phyloP scores from a whole-genome alignment of 345 rosid species.

The Populus deltoides region DNA sequence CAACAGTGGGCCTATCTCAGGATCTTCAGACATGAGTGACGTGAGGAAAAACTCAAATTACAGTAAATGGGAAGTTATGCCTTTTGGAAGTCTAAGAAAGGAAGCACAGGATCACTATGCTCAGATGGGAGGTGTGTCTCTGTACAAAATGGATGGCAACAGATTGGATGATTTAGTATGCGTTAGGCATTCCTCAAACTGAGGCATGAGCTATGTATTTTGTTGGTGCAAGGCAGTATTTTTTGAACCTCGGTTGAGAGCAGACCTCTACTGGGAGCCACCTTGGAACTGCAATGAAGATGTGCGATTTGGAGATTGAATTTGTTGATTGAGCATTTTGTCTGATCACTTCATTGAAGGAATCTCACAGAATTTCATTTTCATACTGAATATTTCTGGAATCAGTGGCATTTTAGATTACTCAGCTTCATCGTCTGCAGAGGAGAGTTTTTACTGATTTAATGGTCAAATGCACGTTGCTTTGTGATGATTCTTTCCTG shows the following conservation, averaged over 20 bases:
- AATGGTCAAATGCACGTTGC: background rate
- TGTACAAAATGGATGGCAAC: conserved; percentile 97
- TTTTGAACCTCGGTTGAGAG: background rate
- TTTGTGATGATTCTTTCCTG: background rate
- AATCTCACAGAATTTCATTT: background rate
- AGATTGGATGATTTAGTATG: conserved; percentile 94
- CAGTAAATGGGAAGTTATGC: conserved; percentile 87
- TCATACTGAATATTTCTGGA: background rate
- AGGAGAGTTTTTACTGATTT: background rate
- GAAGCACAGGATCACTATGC: conserved; percentile 74
- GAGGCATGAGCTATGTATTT: conserved; percentile 4
- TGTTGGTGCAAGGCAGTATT: background rate
- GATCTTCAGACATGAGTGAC: conserved; percentile 80
- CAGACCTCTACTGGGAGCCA: background rate
- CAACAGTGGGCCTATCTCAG: conserved; percentile 60
- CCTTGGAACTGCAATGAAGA: background rate
- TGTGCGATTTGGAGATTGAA: background rate
- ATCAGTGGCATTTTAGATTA: background rate
- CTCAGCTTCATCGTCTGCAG: background rate
- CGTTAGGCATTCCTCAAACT: conserved; percentile 42
- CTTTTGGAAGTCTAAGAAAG: conserved; percentile 74
- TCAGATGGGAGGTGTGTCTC: conserved; percentile 73
- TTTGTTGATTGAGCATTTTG: background rate
- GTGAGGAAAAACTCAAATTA: conserved; percentile 69
- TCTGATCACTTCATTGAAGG: background rate